Base-by-base conservation (phyloP, 495 filamentous ascomycete species). In the Oidiodendron maius region DNA sequence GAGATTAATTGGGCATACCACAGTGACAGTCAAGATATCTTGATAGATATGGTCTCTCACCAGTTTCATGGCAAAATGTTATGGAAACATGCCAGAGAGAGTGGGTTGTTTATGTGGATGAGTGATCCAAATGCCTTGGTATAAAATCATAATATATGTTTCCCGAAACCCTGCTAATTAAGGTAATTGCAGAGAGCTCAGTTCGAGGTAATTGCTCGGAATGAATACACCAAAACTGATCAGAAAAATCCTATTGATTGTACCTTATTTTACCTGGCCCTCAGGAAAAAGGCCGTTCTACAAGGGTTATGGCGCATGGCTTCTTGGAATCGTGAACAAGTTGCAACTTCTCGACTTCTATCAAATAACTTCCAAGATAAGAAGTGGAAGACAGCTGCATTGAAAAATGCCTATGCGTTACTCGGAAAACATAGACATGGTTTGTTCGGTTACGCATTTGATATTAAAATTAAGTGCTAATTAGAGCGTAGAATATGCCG, bases 341-440 rank as follows among this genome's bases (percentile, higher is more conserved):
- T 56, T 8, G 76, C 82, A 0, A 99, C 93, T 8, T 77, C 78
- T 41, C 76, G 71, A 44, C 71, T 99, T 20, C 66, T 99, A 15
- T 75, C 82, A 5, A 94, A 96, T 55, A 86, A 96, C 63, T 99
- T 99, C 66, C 71, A 78, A 3, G 86, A 95, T 46, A 69, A 77
- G 10, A 81, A 87, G 52, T 96, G 93, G 89, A 86, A 80, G 67
- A 95, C 87, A 1, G 82, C 89, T 2, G 93, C 94, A 10, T 64
- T 94, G 48, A 99, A 99, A 66, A 99, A 99, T 60, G 93, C 93
- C 1, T 99, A 95, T 65, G 91, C 91, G n/a, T 63, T 99, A 48
- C 82, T 97, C 61, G 91, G 90, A 36, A 93, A 89, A 66, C 81
- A 86, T 30, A 76, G 93, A 58, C 95, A 94, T 65, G 85, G 87